Evolutionary conservation across 2,329 filamentous ascomycete genomes (phyloP), one percentile per base, ranked within the genome.

Genomic region (Ophiocordyceps robertsii): DNA sequence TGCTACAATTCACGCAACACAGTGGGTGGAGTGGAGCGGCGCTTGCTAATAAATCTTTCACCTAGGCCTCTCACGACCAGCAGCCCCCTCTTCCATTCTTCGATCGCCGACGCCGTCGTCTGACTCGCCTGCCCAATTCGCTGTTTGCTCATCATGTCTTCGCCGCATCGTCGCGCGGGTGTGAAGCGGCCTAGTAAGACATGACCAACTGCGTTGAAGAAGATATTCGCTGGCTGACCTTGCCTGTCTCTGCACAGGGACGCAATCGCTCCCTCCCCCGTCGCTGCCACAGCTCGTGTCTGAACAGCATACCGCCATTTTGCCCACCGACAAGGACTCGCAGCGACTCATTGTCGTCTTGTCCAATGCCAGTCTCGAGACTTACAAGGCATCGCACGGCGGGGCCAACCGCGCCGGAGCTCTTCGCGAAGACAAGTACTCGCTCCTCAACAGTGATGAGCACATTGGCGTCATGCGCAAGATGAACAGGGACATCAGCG

Each of bases 401-500:
- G 76, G 80, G 62, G 73, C 58, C 62, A 76, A 59, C 66, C 80
- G 66, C 64, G 78, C 61, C 69, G 71, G 78, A 29, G 68, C 73
- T 44, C 75, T 77, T 46, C 78, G 84, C 41, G 89, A 95, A 56
- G 90, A 95, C 61, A 96, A 96, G 65, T 98, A 94, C 66, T 94
- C 90, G 47, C 72, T 98, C 41, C 80, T 98, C 57, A 98, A 98
- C 72, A 95, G 89, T 65, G 92, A 98, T 59, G 92, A 98, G 66
- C 92, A 98, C 62, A 98, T 98, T 53, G 92, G 92, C 48, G 84
- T 96, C 51, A 95, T 98, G 88, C 83, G 92, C 57, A 98, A 96
- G 72, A 96, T 96, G 90, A 94, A 94, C 62, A 77, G 92, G 54
- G 92, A 98, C 61, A 96, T 98, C 51, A 95, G 89, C 62, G 92